Evolutionary conservation across 129 eudicot genomes (phyloP).

Genomic region (Artemisia argyi): DNA sequence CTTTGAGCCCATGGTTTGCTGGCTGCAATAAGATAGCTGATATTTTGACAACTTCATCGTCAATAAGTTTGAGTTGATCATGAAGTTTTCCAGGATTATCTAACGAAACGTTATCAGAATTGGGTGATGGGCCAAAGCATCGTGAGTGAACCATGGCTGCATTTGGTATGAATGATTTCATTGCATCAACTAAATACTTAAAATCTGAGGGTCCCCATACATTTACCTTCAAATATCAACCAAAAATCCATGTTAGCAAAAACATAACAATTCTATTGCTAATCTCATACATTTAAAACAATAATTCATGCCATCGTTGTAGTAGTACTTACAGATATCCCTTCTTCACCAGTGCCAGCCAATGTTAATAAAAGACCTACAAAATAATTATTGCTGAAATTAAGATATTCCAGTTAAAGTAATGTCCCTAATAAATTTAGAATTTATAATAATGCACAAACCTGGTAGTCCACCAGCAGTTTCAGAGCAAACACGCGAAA

Average conservation of each 20-base stretch:
- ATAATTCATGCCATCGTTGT: slow-evolving; percentile 3
- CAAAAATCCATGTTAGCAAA: neutral
- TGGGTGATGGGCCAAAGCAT: slow-evolving; percentile 64
- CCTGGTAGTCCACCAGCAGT: slow-evolving; percentile 99
- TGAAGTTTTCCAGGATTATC: slow-evolving; percentile 28
- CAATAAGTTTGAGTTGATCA: slow-evolving; percentile 59
- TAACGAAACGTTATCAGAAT: slow-evolving; percentile 32
- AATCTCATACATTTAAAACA: slow-evolving; percentile 7
- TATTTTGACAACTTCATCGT: slow-evolving; percentile 90
- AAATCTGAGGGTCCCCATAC: slow-evolving; percentile 96
- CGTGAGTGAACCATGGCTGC: slow-evolving; percentile 92
- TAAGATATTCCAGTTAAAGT: neutral
- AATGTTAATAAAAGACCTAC: slow-evolving; percentile 83
- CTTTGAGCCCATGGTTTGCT: slow-evolving; percentile 16
- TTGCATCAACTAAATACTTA: slow-evolving; percentile 70
- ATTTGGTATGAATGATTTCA: slow-evolving; percentile 88
- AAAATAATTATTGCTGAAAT: neutral
- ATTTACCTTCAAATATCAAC: slow-evolving; percentile 57
- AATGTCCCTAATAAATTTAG: neutral
- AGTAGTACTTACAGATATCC: slow-evolving; percentile 74
- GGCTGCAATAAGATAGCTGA: slow-evolving; percentile 71
- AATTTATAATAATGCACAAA: slow-evolving; percentile 1
- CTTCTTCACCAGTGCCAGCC: slow-evolving; percentile 92
- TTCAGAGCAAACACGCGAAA: slow-evolving; percentile 97
- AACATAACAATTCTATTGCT: neutral